Percentiles rank a stretch among this genome's conserved stretches.
phyloP scores from a whole-genome alignment of 768 basidiomycete genomes.

The Mycena galopus region DNA sequence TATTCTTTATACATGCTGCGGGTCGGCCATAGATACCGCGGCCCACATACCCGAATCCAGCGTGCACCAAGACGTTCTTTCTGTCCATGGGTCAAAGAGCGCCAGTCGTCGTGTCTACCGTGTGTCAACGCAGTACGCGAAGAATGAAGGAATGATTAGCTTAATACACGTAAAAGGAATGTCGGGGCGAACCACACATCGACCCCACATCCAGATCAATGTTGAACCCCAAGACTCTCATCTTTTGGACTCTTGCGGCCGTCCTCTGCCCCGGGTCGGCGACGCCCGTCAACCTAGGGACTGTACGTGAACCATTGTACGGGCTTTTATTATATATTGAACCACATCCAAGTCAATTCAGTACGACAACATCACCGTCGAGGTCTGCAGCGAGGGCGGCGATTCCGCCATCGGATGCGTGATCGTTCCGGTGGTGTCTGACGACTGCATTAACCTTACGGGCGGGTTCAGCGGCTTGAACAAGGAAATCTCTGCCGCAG shows the following conservation, averaged over 20 bases:
- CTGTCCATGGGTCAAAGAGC: too few relatives aligned
- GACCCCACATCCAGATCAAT: background rate
- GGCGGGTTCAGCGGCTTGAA: constrained; percentile 14
- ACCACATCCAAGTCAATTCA: background rate
- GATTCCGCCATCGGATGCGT: background rate
- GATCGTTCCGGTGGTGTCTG: constrained; percentile 1
- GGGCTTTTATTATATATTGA: background rate
- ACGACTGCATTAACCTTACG: background rate
- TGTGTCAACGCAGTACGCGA: too few relatives aligned
- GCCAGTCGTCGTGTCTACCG: too few relatives aligned
- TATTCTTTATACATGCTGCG: too few relatives aligned
- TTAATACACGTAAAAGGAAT: too few relatives aligned
- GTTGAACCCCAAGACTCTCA: background rate
- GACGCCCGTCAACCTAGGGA: background rate
- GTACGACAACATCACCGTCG: background rate
- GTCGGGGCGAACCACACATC: too few relatives aligned
- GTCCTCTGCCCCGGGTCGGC: background rate
- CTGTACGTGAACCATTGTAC: background rate
- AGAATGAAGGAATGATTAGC: too few relatives aligned
- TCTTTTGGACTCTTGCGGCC: background rate
- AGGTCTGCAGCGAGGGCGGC: background rate
- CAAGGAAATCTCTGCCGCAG: constrained; percentile 4
- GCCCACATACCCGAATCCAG: too few relatives aligned
- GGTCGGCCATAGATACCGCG: too few relatives aligned
- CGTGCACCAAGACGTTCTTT: too few relatives aligned